A percentile compares a stretch with the other conserved stretches of the same genome.
These are phyloP conservation scores for Jamesozyma jinghongensis DNA, from an alignment of 805 yeast genomes.

Conservation along the genomic window DNA sequence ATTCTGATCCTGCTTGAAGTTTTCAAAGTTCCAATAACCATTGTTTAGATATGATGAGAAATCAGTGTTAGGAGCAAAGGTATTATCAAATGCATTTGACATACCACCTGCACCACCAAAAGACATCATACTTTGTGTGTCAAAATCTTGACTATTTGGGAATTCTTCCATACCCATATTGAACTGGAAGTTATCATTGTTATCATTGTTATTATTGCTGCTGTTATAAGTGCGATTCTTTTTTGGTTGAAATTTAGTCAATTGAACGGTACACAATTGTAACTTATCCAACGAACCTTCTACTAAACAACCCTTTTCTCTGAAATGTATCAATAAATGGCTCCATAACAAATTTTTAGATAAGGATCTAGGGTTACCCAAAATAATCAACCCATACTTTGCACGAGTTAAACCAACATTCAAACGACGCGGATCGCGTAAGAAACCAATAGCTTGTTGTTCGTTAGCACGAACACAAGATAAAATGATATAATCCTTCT, in stretches of 20 bases:
- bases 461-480: constrained; percentile 91
- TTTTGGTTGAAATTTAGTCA: constrained; percentile 27
- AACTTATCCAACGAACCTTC: constrained; percentile 81
- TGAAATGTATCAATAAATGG: constrained; percentile 61
- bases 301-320: constrained; percentile 80
- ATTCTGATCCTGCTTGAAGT: background rate
- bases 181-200: constrained; percentile 12
- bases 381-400: constrained; percentile 64
- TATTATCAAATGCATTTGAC: constrained; percentile 11
- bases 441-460: constrained; percentile 66
- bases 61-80: constrained; percentile 15
- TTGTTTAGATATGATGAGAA: constrained; percentile 19
- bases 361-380: constrained; percentile 79
- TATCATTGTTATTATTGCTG: background rate
- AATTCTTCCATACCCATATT: constrained; percentile 14
- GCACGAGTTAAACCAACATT: constrained; percentile 90
- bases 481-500: constrained; percentile 85
- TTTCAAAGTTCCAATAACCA: constrained; percentile 18
- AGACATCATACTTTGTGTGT: constrained; percentile 29
- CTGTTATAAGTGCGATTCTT: constrained; percentile 4
- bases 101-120: constrained; percentile 22
- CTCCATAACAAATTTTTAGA: constrained; percentile 70
- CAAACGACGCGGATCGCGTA: constrained; percentile 75
- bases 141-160: constrained; percentile 21
- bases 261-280: constrained; percentile 59